Evolutionary conservation across 2,329 filamentous ascomycete species (phyloP).

Genomic region (Colletotrichum sp.): DNA sequence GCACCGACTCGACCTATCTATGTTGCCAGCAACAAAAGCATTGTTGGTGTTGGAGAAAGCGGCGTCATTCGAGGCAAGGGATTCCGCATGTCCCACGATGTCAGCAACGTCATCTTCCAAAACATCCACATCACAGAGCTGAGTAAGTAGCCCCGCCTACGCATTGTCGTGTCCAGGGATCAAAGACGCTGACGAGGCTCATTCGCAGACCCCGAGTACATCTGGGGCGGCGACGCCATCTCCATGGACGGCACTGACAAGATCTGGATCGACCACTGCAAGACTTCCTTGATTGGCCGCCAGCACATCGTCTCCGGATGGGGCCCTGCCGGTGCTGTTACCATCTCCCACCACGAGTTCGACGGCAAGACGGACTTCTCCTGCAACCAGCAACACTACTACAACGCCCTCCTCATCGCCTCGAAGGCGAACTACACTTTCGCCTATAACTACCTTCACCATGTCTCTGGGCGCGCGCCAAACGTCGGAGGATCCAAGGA

Average conservation of each 20-base stretch:
- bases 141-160: not conserved
- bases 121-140: not conserved
- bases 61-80: not conserved
- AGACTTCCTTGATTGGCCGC: not conserved
- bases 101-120: not conserved
- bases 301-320: not conserved
- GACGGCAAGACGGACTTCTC: constrained; percentile 47
- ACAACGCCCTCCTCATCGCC: constrained; percentile 46
- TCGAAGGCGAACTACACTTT: constrained; percentile 44
- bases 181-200: not conserved
- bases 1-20: not conserved
- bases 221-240: not conserved
- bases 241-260: not conserved
- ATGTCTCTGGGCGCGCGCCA: constrained; percentile 19
- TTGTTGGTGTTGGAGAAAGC: not conserved
- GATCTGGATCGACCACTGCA: not conserved
- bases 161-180: not conserved
- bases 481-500: not conserved
- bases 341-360: constrained; percentile 45
- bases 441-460: constrained; percentile 49
- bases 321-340: not conserved
- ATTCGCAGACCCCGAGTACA: not conserved
- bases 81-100: not conserved
- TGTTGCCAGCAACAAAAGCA: not conserved
- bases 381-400: constrained; percentile 53